Evolutionary conservation across 148 eudicot species (phyloP).

Genomic region (Limonium bicolor): DNA sequence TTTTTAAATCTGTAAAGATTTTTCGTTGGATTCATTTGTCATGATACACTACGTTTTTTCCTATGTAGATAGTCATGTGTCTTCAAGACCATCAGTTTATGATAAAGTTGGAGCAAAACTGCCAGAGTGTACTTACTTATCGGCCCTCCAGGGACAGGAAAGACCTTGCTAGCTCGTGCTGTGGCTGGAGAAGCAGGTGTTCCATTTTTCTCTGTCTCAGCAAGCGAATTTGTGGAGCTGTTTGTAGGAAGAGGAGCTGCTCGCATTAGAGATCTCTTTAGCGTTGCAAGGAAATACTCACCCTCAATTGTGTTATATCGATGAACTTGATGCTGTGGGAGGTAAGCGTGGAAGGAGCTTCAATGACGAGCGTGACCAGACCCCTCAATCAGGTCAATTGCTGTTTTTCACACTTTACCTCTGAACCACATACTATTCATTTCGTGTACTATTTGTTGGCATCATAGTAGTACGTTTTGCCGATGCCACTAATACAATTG

Average conservation of each 20-base stretch:
- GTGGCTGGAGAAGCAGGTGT: slow-evolving; percentile 99
- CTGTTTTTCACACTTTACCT: not conserved
- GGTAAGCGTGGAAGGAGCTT: slow-evolving; percentile 97
- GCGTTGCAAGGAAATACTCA: slow-evolving; percentile 63
- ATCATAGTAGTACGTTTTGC: too few species aligned
- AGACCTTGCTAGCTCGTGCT: slow-evolving; percentile 95
- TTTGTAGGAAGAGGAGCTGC: slow-evolving; percentile 99
- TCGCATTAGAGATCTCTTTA: slow-evolving; percentile 92
- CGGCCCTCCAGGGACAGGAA: slow-evolving; percentile 98
- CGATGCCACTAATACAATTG: too few species aligned
- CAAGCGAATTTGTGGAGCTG: slow-evolving; percentile 96
- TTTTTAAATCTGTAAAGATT: too few species aligned
- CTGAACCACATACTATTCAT: too few species aligned
- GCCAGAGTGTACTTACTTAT: slow-evolving; percentile 92
- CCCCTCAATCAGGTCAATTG: slow-evolving; percentile 84
- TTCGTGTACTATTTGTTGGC: too few species aligned
- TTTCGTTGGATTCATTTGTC: too few species aligned
- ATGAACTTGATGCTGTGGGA: slow-evolving; percentile 97
- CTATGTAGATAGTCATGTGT: slow-evolving; percentile 64
- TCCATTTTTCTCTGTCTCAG: slow-evolving; percentile 90
- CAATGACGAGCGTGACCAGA: slow-evolving; percentile 96
- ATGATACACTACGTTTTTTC: too few species aligned
- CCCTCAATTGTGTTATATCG: slow-evolving; percentile 95
- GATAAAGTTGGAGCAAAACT: slow-evolving; percentile 79
- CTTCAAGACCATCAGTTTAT: slow-evolving; percentile 73